Evolutionary conservation across 345 rosid species (phyloP), one percentile per base, ranked within the genome.

Genomic region (Aquilaria yunnanensis): DNA sequence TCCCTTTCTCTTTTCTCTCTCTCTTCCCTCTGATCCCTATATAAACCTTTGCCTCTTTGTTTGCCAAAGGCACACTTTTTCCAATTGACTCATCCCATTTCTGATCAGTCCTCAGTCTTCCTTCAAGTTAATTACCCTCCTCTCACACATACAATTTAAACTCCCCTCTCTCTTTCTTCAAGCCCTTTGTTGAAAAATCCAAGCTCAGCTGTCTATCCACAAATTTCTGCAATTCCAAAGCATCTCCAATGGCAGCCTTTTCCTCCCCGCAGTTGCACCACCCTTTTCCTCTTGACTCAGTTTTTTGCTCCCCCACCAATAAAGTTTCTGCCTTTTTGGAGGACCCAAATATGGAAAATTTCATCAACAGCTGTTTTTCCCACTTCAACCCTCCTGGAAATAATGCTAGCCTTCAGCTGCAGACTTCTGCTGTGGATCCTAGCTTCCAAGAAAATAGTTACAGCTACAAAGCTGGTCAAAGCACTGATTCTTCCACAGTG

Each of bases 231-330:
- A 34, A 56, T 57, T 63, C 58, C 72, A 63, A 69, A 62, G 68
- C 59, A 62, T 6, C 9, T 29, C 12, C n/a, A 37, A 83, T 86
- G 92, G 80, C 88, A 72, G 74, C 83, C 53, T 86, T 86, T 72
- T 73, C 82, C 61, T 67, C 69, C 71, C 88, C 77, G 50, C 23
- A 23, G 23, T 23, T 23, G 23, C 73, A 71, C 10, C 67, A 75
- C 63, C 77, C 82, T 73, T 78, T 66, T 52, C 81, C 67, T 70
- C 70, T 74, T 9, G 88, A 83, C 56, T 76, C 88, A 37, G 6
- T 1, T 37, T 37, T 68, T 61, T 72, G 69, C 74, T 74, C 69
- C 9, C 62, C 65, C 53, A 62, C 67, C 13, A 53, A 48, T 59
- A 74, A 60, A 51, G 50, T 68, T 54, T 63, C 79, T 51, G 68